Evolutionary conservation across 495 filamentous ascomycete genomes (phyloP).

Genomic region (Saxispiralis lemnorum): DNA sequence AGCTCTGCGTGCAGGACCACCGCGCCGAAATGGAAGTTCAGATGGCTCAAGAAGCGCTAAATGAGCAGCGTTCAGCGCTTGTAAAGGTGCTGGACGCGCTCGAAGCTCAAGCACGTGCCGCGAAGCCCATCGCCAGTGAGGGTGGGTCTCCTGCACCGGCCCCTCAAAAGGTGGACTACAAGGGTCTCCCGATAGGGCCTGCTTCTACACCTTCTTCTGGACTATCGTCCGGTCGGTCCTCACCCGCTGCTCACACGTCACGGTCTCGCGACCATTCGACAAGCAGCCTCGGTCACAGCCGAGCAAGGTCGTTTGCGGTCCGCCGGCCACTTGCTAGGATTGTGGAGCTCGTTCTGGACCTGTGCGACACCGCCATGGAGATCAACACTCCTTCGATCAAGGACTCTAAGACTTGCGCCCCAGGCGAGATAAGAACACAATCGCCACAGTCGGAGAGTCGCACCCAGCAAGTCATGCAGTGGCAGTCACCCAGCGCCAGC

Average conservation of each 20-base stretch:
- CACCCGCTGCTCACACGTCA: constrained; percentile 46
- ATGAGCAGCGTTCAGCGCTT: constrained; percentile 89
- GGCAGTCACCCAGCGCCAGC: constrained; percentile 81
- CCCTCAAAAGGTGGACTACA: constrained; percentile 63
- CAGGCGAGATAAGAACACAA: constrained; percentile 57
- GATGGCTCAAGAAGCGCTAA: constrained; percentile 76
- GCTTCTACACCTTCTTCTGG: constrained; percentile 41
- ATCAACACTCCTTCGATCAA: constrained; percentile 87
- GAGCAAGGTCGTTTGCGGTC: constrained; percentile 71
- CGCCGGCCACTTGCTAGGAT: constrained; percentile 77
- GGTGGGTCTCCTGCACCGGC: constrained; percentile 19
- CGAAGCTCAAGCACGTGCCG: constrained; percentile 59
- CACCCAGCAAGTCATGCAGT: constrained; percentile 81
- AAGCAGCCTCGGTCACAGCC: constrained; percentile 49
- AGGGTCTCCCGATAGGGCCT: constrained; percentile 73
- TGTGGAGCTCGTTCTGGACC: constrained; percentile 81
- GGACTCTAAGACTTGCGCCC: constrained; percentile 48
- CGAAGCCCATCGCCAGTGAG: constrained; percentile 20
- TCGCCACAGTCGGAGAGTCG: constrained; percentile 89
- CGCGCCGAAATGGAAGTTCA: constrained; percentile 94
- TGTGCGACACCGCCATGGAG: constrained; percentile 89
- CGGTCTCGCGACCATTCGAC: constrained; percentile 68
- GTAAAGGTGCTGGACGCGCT: constrained; percentile 87
- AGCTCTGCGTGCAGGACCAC: constrained; percentile 89
- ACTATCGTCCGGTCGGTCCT: constrained; percentile 43